Evolutionary conservation across 2,329 filamentous ascomycete genomes (phyloP).

Genomic region (Aspergillus calidoustus): DNA sequence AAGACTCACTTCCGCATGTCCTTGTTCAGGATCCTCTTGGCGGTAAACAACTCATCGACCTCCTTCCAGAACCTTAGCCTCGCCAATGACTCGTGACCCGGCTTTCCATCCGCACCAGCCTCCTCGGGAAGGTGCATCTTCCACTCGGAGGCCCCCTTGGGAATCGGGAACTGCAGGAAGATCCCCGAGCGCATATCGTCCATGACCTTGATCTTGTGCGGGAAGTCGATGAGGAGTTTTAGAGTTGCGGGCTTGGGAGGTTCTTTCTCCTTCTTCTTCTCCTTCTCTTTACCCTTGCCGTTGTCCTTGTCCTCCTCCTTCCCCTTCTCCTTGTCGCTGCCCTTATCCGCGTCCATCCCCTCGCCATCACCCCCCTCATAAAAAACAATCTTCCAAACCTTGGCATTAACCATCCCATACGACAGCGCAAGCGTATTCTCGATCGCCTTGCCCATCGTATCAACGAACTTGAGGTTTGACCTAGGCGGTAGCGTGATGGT

Average conservation of each 20-base stretch:
- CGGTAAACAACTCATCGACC: neutral
- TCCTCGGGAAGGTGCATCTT: neutral
- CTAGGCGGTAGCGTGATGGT: neutral
- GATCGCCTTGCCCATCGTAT: neutral
- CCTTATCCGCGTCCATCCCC: no score
- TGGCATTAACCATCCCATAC: neutral
- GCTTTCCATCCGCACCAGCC: neutral
- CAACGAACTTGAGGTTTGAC: neutral
- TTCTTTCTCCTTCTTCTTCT: neutral
- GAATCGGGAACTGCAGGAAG: neutral
- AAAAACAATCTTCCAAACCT: neutral
- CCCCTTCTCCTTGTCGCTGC: neutral
- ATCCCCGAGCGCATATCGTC: neutral
- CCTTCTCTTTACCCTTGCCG: neutral
- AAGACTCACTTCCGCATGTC: neutral
- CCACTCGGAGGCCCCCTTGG: no score
- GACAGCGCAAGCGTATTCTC: neutral
- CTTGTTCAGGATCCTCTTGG: neutral
- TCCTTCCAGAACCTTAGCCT: neutral
- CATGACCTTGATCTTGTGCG: neutral
- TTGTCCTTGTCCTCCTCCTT: neutral
- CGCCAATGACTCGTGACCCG: neutral
- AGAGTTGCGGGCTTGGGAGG: neutral
- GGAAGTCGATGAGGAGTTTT: neutral
- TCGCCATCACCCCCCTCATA: neutral